Evolutionary conservation across 2,329 filamentous ascomycete species (phyloP).

Genomic region (Fusarium mundagurra): DNA sequence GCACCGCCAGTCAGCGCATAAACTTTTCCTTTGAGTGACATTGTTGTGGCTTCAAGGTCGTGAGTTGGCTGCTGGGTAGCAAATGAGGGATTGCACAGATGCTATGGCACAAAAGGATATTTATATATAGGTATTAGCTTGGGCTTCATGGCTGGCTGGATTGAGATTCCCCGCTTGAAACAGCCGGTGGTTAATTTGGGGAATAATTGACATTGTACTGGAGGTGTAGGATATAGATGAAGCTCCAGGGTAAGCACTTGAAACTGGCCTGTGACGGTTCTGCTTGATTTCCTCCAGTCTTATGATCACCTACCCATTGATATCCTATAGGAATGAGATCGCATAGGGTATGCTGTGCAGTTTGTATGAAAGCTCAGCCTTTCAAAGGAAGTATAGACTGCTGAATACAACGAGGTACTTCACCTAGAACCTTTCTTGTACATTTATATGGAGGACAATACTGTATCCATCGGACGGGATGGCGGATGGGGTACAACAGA

Average conservation of each 20-base stretch:
- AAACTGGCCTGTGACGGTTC: background rate
- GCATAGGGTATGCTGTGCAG: background rate
- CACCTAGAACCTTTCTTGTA: background rate
- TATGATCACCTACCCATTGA: background rate
- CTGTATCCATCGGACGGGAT: background rate
- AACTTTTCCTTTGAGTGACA: slow-evolving; percentile 48
- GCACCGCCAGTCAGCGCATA: slow-evolving; percentile 56
- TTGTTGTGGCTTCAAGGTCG: slow-evolving; percentile 4
- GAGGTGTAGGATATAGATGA: background rate
- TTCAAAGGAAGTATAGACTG: background rate
- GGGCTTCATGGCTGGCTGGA: slow-evolving; percentile 2
- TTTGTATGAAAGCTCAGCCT: background rate
- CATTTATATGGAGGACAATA: background rate
- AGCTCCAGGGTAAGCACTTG: background rate
- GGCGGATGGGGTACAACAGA: too few species aligned
- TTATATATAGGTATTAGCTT: background rate
- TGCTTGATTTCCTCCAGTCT: background rate
- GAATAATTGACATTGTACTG: background rate
- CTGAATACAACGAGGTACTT: background rate
- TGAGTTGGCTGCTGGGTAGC: background rate
- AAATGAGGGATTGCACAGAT: background rate
- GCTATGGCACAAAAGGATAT: background rate
- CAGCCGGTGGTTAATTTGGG: slow-evolving; percentile 21
- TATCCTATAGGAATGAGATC: background rate
- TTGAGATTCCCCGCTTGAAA: slow-evolving; percentile 10